Conservation (phyloP, 495 filamentous ascomycete species). For the Poronia punctata region DNA sequence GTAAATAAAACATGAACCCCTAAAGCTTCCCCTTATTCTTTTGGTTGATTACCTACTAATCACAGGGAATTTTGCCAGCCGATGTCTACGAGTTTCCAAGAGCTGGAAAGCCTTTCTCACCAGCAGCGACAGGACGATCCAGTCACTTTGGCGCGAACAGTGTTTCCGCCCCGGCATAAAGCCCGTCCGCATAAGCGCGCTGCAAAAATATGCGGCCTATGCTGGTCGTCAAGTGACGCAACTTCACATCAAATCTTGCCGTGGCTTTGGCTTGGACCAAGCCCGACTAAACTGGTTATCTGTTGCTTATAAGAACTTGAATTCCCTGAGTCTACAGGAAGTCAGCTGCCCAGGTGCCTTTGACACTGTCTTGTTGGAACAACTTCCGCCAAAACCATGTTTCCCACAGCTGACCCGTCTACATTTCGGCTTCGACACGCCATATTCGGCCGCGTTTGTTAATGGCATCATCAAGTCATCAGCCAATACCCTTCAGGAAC, state of each 20-base stretch:
- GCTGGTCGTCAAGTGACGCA: constrained; percentile 7
- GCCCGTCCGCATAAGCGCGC: not conserved
- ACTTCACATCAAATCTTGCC: not conserved
- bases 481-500: constrained; percentile 13
- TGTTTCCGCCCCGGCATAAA: constrained; percentile 2
- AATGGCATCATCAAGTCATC: constrained; percentile 10
- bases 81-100: constrained; percentile 19
- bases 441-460: not conserved
- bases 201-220: constrained; percentile 12
- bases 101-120: constrained; percentile 16
- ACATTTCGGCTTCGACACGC: constrained; percentile 8
- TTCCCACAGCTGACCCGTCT: constrained; percentile 9
- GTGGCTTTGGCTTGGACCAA: not conserved
- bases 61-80: constrained; percentile 7
- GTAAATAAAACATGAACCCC: constrained; percentile 28
- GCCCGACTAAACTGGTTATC: constrained; percentile 1
- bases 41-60: not conserved
- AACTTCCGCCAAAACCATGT: not conserved
- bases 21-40: not conserved
- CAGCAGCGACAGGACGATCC: not conserved
- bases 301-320: constrained; percentile 5
- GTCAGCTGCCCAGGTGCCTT: not conserved
- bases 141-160: constrained; percentile 15
- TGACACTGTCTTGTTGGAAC: not conserved
- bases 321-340: constrained; percentile 13